phyloP scores from a whole-genome alignment of 257 asterid species.

The Ligustrum vulgare region DNA sequence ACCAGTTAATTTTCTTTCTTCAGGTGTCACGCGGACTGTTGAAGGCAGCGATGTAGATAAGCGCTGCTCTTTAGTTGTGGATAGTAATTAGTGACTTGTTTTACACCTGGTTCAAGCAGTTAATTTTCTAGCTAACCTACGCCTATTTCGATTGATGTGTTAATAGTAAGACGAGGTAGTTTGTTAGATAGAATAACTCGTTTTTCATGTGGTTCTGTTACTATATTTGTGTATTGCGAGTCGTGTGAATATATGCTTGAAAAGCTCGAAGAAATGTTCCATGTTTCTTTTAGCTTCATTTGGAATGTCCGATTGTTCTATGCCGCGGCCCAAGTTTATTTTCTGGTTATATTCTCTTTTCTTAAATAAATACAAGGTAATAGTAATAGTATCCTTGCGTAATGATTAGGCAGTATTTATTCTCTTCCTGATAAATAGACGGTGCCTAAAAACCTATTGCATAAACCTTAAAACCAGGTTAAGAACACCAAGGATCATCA shows the following conservation, averaged over 20 bases:
- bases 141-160: background rate
- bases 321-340: too few relatives aligned
- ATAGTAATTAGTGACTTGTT: background rate
- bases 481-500: too few relatives aligned
- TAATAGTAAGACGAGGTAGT: background rate
- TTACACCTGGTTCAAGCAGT: background rate
- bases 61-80: background rate
- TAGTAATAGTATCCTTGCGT: too few relatives aligned
- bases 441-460: too few relatives aligned
- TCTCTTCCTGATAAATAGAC: too few relatives aligned
- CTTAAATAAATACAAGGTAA: too few relatives aligned
- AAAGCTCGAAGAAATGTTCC: background rate
- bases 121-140: background rate
- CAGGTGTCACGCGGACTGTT: background rate
- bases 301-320: background rate
- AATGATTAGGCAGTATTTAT: too few relatives aligned
- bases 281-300: background rate
- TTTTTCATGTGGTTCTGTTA: background rate
- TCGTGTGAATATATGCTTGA: background rate
- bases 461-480: too few relatives aligned
- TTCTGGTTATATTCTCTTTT: too few relatives aligned
- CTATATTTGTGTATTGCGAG: background rate
- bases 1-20: background rate
- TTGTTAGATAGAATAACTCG: background rate
- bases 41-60: background rate